phyloP scores from a whole-genome alignment of 2,329 filamentous ascomycete genomes.

The Aspergillus jensenii region DNA sequence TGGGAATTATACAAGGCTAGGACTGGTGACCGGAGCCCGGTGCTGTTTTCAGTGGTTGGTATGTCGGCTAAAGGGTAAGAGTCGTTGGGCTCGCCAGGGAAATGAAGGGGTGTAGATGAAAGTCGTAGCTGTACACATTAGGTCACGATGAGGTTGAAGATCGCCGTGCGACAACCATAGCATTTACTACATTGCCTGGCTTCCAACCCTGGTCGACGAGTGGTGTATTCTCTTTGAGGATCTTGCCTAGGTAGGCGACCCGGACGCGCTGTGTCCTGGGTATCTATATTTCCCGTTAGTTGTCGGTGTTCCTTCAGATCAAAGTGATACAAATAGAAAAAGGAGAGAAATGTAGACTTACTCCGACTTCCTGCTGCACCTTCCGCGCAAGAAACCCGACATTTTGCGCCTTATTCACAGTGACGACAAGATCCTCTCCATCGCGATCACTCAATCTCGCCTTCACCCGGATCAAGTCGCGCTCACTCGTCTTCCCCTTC shows the following conservation, averaged over 20 bases:
- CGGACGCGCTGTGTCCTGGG: constrained; percentile 60
- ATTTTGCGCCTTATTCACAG: constrained; percentile 60
- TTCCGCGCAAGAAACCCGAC: constrained; percentile 63
- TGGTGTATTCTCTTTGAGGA: constrained; percentile 67
- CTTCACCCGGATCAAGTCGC: constrained; percentile 57
- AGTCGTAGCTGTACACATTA: neutral
- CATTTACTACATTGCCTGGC: constrained; percentile 73
- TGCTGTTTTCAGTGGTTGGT: too few relatives aligned
- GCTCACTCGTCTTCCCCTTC: constrained; percentile 61
- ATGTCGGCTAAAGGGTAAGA: too few relatives aligned
- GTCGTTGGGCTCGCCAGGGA: neutral
- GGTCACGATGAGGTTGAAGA: constrained; percentile 18
- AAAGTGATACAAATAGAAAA: neutral
- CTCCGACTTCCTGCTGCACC: constrained; percentile 63
- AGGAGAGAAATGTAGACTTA: constrained; percentile 44
- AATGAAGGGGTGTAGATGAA: neutral
- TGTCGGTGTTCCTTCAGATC: neutral
- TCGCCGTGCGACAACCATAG: constrained; percentile 57
- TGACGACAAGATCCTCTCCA: constrained; percentile 62
- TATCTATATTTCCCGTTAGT: constrained; percentile 48
- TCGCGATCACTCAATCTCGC: constrained; percentile 66
- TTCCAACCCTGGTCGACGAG: constrained; percentile 73
- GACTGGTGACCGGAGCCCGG: too few relatives aligned
- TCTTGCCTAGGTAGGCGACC: constrained; percentile 77
- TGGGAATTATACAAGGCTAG: neutral